Evolutionary conservation across 495 filamentous ascomycete species (phyloP).

Genomic region (Daldinia grandis): DNA sequence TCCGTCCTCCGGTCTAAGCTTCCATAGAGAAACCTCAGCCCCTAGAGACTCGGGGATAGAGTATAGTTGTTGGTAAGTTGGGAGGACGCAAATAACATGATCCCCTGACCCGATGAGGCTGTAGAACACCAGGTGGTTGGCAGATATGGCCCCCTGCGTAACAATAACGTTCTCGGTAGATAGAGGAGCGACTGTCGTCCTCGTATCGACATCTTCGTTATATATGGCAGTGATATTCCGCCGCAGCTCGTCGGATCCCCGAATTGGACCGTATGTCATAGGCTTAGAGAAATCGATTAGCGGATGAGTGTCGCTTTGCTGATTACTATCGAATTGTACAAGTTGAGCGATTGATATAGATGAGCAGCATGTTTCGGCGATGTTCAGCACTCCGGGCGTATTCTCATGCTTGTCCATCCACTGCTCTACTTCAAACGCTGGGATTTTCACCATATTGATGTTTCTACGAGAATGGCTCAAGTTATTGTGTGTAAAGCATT

Average conservation of each 20-base stretch:
- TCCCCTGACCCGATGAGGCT: constrained; percentile 79
- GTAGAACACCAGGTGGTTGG: constrained; percentile 83
- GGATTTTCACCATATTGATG: constrained; percentile 70
- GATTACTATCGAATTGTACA: constrained; percentile 64
- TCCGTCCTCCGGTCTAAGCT: constrained; percentile 67
- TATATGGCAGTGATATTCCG: constrained; percentile 72
- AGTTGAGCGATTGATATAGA: constrained; percentile 82
- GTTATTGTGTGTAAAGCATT: background rate
- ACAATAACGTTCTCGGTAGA: constrained; percentile 74
- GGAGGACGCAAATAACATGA: constrained; percentile 89
- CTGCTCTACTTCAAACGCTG: constrained; percentile 82
- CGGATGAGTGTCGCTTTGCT: constrained; percentile 29
- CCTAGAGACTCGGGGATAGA: constrained; percentile 78
- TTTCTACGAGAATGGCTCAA: background rate
- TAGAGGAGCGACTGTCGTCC: constrained; percentile 36
- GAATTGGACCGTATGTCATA: constrained; percentile 76
- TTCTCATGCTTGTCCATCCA: constrained; percentile 91
- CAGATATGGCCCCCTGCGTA: constrained; percentile 82
- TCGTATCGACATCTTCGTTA: constrained; percentile 56
- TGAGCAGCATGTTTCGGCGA: constrained; percentile 86
- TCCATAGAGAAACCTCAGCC: constrained; percentile 84
- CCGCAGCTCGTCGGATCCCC: constrained; percentile 70
- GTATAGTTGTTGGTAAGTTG: constrained; percentile 91
- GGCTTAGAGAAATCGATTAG: constrained; percentile 56
- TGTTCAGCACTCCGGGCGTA: constrained; percentile 75